Base-by-base conservation (phyloP, 768 basidiomycete genomes). In the Boletus huronensis region DNA sequence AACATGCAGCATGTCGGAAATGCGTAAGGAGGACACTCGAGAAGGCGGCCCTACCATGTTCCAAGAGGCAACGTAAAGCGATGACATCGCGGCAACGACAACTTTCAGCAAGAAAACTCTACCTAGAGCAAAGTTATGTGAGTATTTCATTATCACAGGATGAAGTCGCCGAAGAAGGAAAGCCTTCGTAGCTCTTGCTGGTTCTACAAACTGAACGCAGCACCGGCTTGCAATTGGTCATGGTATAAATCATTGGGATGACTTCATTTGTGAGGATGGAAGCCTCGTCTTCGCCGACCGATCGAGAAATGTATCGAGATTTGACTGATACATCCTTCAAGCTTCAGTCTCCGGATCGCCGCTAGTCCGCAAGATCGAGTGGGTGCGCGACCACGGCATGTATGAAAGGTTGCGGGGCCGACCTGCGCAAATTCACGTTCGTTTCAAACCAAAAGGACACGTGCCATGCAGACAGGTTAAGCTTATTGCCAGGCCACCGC, bases 301-400 rank as follows among this genome's bases (percentile, higher is more conserved):
- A 68, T 68, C 52, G 61, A 65, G 42, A 34, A 23, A 54, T 55
- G 14, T 32, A 54, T 58, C 65, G 34, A 64, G 66, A 66, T 68
- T 50, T 50, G 48, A 35, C 25, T 41, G 26, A 38, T 28, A 26
- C 42, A 39, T 53, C 40, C 42, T 63, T 28, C 23, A 25, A 25
- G 23, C 23, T 25, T 25, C 29, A 44, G 48, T 23, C 55, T 53
- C 53, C 55, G 50, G 61, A 58, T 64, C 52, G 54, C 45, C 53
- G 36, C 31, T 47, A 32, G 39, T 9, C 50, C 44, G 45, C 41
- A 55, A 38, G 45, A 61, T 55, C 59, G 25, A 48, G 36, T 26
- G 52, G 26, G 40, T 38, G 11, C 43, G 43, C 45, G 57, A 43
- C 45, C 35, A 39, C 52, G 17, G 64, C 53, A 38, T 61, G 58